phyloP scores from a whole-genome alignment of 768 basidiomycete genomes.

The Plicaturopsis crispa region DNA sequence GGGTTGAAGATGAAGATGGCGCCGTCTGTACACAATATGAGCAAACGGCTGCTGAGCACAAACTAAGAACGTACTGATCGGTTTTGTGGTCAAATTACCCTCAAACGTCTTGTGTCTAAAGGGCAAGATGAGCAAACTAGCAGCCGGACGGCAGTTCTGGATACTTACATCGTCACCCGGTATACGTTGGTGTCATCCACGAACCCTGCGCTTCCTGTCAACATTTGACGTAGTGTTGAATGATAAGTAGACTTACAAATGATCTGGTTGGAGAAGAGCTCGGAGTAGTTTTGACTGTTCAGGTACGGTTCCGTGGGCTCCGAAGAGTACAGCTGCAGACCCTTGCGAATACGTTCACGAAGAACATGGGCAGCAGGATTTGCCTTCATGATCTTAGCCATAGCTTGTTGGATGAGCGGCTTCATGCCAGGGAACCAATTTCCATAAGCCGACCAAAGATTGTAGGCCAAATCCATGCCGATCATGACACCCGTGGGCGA shows the following conservation, averaged over 20 bases:
- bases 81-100: constrained; percentile 99
- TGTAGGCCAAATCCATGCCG: constrained; percentile 97
- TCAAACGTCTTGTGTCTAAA: constrained; percentile 96
- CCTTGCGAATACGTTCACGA: constrained; percentile 97
- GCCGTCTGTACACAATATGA: constrained; percentile 46
- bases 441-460: constrained; percentile 96
- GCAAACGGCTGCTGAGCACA: constrained; percentile 1
- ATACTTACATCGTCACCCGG: constrained; percentile 80
- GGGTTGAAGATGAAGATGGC: constrained; percentile 99
- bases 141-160: neutral
- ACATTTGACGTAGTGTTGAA: too few relatives aligned
- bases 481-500: constrained; percentile 99
- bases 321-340: constrained; percentile 95
- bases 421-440: constrained; percentile 99
- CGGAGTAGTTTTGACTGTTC: constrained; percentile 97
- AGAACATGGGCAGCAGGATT: constrained; percentile 97
- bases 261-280: constrained; percentile 96
- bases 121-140: constrained; percentile 11
- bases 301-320: constrained; percentile 99
- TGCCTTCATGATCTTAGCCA: constrained; percentile 99
- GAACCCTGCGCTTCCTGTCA: constrained; percentile 58
- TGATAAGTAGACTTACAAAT: constrained; percentile 51
- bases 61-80: constrained; percentile 64
- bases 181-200: constrained; percentile 99
- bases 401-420: constrained; percentile 95